Conservation (phyloP, 2,329 filamentous ascomycete genomes). For the Aspergillus sp. region DNA sequence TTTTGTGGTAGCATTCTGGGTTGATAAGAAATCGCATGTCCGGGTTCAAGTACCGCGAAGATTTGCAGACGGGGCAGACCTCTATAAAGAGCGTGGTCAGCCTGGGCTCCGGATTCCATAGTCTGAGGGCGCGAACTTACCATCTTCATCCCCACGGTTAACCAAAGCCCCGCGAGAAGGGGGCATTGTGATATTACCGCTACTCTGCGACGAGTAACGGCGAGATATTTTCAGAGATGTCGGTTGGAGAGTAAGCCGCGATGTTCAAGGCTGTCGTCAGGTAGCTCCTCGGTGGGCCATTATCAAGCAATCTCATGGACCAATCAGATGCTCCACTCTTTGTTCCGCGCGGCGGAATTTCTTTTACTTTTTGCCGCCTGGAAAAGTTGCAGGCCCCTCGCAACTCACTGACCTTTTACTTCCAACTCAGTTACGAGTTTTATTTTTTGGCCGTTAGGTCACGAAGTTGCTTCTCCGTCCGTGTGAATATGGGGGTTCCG, state of each 20-base stretch:
- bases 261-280: background rate
- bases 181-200: slow-evolving; percentile 27
- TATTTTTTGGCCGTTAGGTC: background rate
- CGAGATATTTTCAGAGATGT: slow-evolving; percentile 6
- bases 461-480: background rate
- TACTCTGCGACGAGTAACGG: background rate
- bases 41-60: slow-evolving; percentile 89
- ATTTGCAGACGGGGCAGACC: slow-evolving; percentile 96
- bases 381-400: slow-evolving; percentile 8
- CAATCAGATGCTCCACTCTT: slow-evolving; percentile 22
- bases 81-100: slow-evolving; percentile 49
- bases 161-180: slow-evolving; percentile 31
- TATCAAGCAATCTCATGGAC: slow-evolving; percentile 22
- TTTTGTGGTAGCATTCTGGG: slow-evolving; percentile 97
- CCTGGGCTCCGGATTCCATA: background rate
- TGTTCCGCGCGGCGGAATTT: slow-evolving; percentile 20
- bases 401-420: background rate
- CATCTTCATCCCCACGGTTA: slow-evolving; percentile 44
- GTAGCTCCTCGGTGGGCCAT: slow-evolving; percentile 1
- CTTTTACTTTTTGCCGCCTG: slow-evolving; percentile 19
- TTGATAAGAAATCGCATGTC: slow-evolving; percentile 96
- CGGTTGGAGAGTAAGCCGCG: slow-evolving; percentile 1
- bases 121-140: slow-evolving; percentile 22
- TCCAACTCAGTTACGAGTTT: background rate
- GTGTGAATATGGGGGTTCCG: slow-evolving; percentile 32